Evolutionary conservation across 2,329 filamentous ascomycete species (phyloP).

Genomic region (Hymenotorrendiella dingleyae): DNA sequence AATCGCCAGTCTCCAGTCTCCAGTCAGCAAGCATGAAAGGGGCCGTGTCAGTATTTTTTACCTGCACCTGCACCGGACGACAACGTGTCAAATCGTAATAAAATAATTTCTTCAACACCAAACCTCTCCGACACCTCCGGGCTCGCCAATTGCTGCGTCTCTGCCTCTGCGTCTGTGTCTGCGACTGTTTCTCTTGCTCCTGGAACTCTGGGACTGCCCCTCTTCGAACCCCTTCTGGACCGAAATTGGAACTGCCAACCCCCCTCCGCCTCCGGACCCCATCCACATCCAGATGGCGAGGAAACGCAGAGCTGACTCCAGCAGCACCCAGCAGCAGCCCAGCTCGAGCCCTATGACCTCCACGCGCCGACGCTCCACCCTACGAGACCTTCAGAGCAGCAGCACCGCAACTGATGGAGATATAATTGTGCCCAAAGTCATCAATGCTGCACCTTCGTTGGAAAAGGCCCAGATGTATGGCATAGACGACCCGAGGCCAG

Average conservation of each 20-base stretch:
- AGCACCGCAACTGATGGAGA: conserved; percentile 36
- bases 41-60: conserved; percentile 11
- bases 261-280: too few relatives aligned
- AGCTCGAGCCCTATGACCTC: conserved; percentile 33
- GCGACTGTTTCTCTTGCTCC: too few relatives aligned
- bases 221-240: too few relatives aligned
- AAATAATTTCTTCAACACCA: too few relatives aligned
- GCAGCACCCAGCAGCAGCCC: conserved; percentile 29
- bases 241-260: too few relatives aligned
- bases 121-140: too few relatives aligned
- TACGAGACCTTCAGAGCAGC: conserved; percentile 39
- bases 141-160: too few relatives aligned
- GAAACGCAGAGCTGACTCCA: conserved; percentile 31
- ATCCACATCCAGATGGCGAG: conserved; percentile 31
- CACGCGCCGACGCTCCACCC: conserved; percentile 39
- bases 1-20: not conserved
- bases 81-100: conserved; percentile 20
- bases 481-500: conserved; percentile 46
- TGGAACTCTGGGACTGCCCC: too few relatives aligned
- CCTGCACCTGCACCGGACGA: too few relatives aligned
- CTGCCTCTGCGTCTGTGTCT: too few relatives aligned
- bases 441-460: conserved; percentile 47
- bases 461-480: conserved; percentile 51
- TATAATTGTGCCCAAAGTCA: conserved; percentile 41
- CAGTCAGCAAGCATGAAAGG: conserved; percentile 10